phyloP scores from a whole-genome alignment of 1,284 basidiomycete genomes.

The Fomitopsis schrenkii region DNA sequence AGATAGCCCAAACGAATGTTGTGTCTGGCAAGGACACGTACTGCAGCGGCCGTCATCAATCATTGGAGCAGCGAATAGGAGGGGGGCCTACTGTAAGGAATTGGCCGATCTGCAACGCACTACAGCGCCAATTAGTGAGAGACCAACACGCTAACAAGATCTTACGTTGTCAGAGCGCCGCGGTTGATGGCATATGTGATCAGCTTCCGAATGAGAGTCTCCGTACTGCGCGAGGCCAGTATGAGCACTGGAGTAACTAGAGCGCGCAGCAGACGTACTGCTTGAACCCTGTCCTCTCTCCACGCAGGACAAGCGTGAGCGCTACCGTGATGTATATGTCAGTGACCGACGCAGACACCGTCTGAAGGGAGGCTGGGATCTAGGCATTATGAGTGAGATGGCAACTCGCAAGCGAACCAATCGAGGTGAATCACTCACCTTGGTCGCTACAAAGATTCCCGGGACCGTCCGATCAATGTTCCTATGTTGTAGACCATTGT shows the following conservation, averaged over 20 bases:
- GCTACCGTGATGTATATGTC: conserved; percentile 4
- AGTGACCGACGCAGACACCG: background rate
- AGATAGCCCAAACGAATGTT: conserved; percentile 1
- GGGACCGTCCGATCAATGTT: background rate
- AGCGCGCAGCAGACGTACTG: background rate
- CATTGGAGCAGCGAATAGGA: background rate
- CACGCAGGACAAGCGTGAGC: background rate
- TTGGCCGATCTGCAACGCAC: background rate
- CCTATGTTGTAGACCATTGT: background rate
- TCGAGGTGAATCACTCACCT: background rate
- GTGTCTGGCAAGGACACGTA: background rate
- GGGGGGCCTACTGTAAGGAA: background rate
- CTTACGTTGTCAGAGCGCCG: conserved; percentile 1
- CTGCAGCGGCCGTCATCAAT: background rate
- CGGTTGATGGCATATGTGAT: conserved; percentile 3
- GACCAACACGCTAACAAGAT: background rate
- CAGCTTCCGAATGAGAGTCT: conserved; percentile 2
- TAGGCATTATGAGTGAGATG: background rate
- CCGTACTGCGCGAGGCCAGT: background rate
- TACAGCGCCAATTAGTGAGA: background rate
- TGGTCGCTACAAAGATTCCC: background rate
- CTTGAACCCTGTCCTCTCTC: conserved; percentile 1
- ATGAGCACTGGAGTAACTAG: too few species aligned
- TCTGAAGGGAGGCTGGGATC: conserved; percentile 1
- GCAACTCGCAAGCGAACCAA: background rate